Base-by-base conservation (phyloP, 106 monocot genomes). In the Dioscorea alata region DNA sequence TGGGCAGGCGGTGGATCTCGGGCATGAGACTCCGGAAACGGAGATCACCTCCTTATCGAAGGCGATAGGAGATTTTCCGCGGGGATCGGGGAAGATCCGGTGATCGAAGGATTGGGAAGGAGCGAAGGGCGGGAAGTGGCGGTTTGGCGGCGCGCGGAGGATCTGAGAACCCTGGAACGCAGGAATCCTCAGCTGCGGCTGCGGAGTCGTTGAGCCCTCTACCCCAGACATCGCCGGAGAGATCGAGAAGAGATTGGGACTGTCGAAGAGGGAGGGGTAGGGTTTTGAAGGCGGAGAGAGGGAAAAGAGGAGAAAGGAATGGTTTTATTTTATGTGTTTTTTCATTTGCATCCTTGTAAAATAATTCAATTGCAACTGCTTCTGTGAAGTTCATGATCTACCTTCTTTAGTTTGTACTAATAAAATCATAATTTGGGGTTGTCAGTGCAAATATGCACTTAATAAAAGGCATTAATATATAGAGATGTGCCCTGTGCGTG, bases 251-350 rank as follows among this genome's bases (percentile, higher is more conserved):
- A 28, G 20, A 53, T 67, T 17, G 24, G 33, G 23, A 53, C 33
- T 23, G 28, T 12, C 13, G 74, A 56, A 20, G 66, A 67, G 51
- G 61, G 49, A 64, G 42, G 57, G 69, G 69, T 74, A 79, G 79
- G 73, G 79, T 74, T 74, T 79, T 64, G 79, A 74, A 78, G 70
- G 70, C 59, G 54, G 76, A 53, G 73, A 69, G 75, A 23, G 68
- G 48, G 70, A 60, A 51, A 20, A 32, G 58, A 28, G n/a, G 59
- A 34, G 33, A 33, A 71, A 28, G 28, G 42, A 42, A 42, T 42
- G 42, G 42, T 42, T 42, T 42, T 42, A 42, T 42, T 42, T 42
- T 42, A 6, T 10, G n/a, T n/a, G n/a, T 42, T 42, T 42, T 42
- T 42, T 6, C 42, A 42, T 10, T 42, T 42, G 6, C 42, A 42